phyloP scores from a whole-genome alignment of 176 grass and related monocot species.

The Puya raimondii region DNA sequence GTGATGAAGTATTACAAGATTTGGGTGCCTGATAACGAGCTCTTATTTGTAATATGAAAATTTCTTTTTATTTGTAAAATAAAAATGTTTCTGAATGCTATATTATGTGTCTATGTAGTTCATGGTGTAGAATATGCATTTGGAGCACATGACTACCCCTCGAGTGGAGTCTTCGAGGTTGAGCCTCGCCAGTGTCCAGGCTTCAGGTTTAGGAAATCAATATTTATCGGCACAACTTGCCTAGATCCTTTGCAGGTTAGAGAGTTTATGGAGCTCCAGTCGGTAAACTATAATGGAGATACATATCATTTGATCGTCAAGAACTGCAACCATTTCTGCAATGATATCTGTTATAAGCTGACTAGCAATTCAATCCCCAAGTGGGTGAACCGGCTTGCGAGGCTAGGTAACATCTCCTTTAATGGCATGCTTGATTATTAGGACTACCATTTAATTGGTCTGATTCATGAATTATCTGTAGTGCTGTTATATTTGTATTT shows the following conservation, averaged over 20 bases:
- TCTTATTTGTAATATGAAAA: too few relatives aligned
- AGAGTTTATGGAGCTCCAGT: constrained; percentile 90
- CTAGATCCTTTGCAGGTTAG: constrained; percentile 75
- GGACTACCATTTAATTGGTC: not conserved
- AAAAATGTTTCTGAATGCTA: constrained; percentile 11
- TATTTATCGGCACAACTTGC: constrained; percentile 80
- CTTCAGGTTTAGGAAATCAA: constrained; percentile 91
- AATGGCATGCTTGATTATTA: not conserved
- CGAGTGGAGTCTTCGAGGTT: constrained; percentile 91
- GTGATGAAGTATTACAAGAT: too few relatives aligned
- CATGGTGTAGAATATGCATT: constrained; percentile 98
- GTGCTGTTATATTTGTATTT: not conserved
- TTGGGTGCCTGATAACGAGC: too few relatives aligned
- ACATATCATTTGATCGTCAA: constrained; percentile 90
- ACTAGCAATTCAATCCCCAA: constrained; percentile 74
- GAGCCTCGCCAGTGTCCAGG: constrained; percentile 85
- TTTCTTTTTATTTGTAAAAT: constrained; percentile 6
- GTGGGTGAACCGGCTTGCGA: constrained; percentile 92
- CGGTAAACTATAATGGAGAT: constrained; percentile 83
- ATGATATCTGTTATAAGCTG: constrained; percentile 87
- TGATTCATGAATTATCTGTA: constrained; percentile 20
- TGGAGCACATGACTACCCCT: constrained; percentile 88
- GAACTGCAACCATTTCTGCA: constrained; percentile 98
- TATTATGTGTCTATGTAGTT: constrained; percentile 33
- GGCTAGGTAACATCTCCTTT: constrained; percentile 52